These are phyloP conservation scores for Trametes pubescens DNA, from an alignment of 1,284 basidiomycete species.

Conservation along the genomic window DNA sequence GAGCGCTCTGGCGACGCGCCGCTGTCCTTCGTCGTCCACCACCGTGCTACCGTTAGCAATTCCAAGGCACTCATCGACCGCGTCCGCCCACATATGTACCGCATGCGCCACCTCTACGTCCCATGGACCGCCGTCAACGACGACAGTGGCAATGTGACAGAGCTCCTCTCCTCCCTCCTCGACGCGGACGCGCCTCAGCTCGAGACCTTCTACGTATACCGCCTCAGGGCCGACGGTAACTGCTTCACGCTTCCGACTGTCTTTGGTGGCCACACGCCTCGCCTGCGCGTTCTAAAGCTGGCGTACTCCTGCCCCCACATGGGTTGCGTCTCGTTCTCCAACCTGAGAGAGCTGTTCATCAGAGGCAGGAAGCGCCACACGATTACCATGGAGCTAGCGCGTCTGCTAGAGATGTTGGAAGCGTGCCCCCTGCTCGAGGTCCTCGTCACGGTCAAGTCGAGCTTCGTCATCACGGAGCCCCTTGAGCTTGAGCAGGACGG, in stretches of 20 bases:
- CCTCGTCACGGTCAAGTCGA: constrained; percentile 38
- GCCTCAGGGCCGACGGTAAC: constrained; percentile 31
- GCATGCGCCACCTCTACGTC: constrained; percentile 40
- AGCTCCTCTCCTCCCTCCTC: constrained; percentile 36
- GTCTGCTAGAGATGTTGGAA: constrained; percentile 40
- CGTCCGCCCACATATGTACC: constrained; percentile 36
- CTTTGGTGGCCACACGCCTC: constrained; percentile 39
- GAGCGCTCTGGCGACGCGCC: constrained; percentile 41
- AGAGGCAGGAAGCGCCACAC: constrained; percentile 40
- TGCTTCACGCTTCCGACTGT: constrained; percentile 38
- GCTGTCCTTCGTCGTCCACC: constrained; percentile 38
- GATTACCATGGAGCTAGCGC: constrained; percentile 36
- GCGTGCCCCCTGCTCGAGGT: constrained; percentile 38
- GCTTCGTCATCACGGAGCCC: constrained; percentile 28
- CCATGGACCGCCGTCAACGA: constrained; percentile 38
- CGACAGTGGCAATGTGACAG: constrained; percentile 34
- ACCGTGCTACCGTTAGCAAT: constrained; percentile 27
- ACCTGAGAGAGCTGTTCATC: constrained; percentile 37
- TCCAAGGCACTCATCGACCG: constrained; percentile 36
- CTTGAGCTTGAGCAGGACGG: constrained; percentile 34
- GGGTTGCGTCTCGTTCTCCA: constrained; percentile 31
- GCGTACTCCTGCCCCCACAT: constrained; percentile 37
- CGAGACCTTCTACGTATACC: constrained; percentile 40
- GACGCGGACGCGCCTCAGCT: constrained; percentile 37
- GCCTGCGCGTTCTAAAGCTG: constrained; percentile 37